A percentile compares a stretch with the other conserved stretches of the same genome.
These are phyloP conservation scores for Fusarium sp. DNA, from an alignment of 2,329 filamentous ascomycete species.

Conservation along the genomic window DNA sequence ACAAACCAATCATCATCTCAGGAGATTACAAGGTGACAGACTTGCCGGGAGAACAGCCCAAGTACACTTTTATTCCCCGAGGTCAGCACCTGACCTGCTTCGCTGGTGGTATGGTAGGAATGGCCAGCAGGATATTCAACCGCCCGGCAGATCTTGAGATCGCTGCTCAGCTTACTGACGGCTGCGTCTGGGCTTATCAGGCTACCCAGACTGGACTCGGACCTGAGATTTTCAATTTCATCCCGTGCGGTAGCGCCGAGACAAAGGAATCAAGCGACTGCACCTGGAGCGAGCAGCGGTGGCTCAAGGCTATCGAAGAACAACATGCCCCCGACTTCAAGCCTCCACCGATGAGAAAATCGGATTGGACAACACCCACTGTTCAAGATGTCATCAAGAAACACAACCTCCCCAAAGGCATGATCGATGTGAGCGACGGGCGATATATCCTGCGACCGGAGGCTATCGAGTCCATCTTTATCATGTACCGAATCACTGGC, in stretches of 20 bases:
- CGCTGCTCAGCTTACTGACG: constrained; percentile 68
- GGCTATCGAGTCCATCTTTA: constrained; percentile 83
- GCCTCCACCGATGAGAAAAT: constrained; percentile 32
- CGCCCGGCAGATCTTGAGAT: constrained; percentile 65
- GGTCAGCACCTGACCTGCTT: constrained; percentile 72
- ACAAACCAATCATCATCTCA: constrained; percentile 69
- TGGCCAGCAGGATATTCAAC: constrained; percentile 69
- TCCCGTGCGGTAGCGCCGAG: constrained; percentile 53
- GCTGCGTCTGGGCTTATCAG: constrained; percentile 72
- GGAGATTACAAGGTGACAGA: constrained; percentile 59
- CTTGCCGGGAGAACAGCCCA: constrained; percentile 37
- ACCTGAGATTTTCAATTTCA: constrained; percentile 66
- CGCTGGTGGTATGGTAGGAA: constrained; percentile 73
- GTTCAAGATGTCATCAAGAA: constrained; percentile 41
- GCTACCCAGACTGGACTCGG: constrained; percentile 67
- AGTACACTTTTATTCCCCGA: constrained; percentile 51
- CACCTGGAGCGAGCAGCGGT: constrained; percentile 48
- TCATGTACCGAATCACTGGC: constrained; percentile 80
- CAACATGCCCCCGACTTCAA: constrained; percentile 42
- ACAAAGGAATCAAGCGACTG: constrained; percentile 49
- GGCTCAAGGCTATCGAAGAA: constrained; percentile 44
- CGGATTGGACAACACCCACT: constrained; percentile 43
- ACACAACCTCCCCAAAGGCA: constrained; percentile 61
- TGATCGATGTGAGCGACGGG: constrained; percentile 64
- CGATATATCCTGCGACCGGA: constrained; percentile 77